Evolutionary conservation across 257 asterid genomes (phyloP).

Genomic region (Gentiana dahurica): DNA sequence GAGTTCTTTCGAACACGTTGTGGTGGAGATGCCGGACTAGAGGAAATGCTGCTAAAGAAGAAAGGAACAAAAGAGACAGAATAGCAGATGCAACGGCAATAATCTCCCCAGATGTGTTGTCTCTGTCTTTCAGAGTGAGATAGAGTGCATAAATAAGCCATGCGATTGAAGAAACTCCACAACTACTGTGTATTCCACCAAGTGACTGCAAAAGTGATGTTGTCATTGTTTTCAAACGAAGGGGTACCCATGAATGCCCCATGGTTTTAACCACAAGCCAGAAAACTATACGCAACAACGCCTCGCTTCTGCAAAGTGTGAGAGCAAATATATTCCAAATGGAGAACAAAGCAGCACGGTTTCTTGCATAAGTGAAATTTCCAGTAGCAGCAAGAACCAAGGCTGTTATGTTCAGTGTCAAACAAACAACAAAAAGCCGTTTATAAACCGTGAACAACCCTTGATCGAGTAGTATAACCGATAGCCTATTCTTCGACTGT

Average conservation of each 20-base stretch:
- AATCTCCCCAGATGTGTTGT: constrained; percentile 35
- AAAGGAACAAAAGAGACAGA: constrained; percentile 38
- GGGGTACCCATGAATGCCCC: constrained; percentile 51
- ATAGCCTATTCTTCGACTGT: constrained; percentile 23
- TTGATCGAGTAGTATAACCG: constrained; percentile 63
- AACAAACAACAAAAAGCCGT: constrained; percentile 40
- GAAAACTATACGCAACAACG: constrained; percentile 36
- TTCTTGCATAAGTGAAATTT: constrained; percentile 34
- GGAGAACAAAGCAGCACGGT: constrained; percentile 37
- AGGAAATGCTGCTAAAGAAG: constrained; percentile 56
- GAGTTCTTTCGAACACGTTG: constrained; percentile 61
- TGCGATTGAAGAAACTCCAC: constrained; percentile 59
- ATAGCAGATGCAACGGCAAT: constrained; percentile 38
- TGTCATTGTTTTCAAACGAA: constrained; percentile 31
- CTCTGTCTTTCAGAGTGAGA: constrained; percentile 35
- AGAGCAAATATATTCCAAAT: constrained; percentile 46
- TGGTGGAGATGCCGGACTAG: constrained; percentile 80
- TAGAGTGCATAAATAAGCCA: constrained; percentile 55
- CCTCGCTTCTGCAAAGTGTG: constrained; percentile 63
- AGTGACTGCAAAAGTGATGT: constrained; percentile 53
- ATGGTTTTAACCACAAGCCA: constrained; percentile 50
- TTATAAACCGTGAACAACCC: constrained; percentile 76
- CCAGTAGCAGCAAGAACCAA: constrained; percentile 53
- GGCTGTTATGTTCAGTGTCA: constrained; percentile 26
- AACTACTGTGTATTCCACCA: constrained; percentile 73